Percentiles rank a stretch among this genome's conserved stretches.
Evolutionary conservation across 768 basidiomycete species (phyloP).

Genomic region (Trametes coccinea): DNA sequence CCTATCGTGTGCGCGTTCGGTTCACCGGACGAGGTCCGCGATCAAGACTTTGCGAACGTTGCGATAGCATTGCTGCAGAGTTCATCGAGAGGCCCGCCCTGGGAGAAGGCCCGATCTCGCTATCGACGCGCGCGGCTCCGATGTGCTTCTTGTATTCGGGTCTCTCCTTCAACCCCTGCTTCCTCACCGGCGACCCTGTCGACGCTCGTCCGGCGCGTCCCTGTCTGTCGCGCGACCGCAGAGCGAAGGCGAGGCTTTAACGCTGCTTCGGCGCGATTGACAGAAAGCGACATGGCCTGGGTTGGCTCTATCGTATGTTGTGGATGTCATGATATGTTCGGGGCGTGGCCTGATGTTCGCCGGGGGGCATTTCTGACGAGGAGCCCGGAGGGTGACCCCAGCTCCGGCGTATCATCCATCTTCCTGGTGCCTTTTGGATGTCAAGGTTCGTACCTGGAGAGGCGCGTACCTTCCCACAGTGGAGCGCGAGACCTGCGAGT

Average conservation of each 20-base stretch:
- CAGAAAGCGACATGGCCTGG: background rate
- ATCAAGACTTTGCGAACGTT: slow-evolving; percentile 5
- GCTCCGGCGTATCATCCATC: background rate
- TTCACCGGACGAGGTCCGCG: background rate
- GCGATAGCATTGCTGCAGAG: background rate
- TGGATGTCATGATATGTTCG: too few relatives aligned
- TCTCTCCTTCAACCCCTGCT: background rate
- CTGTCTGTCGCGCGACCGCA: too few relatives aligned
- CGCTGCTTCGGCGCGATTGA: background rate
- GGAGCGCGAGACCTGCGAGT: background rate
- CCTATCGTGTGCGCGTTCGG: background rate
- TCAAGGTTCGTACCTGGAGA: background rate
- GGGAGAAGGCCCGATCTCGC: slow-evolving; percentile 1
- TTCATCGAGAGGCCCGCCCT: background rate
- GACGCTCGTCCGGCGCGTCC: too few relatives aligned
- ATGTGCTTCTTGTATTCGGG: background rate
- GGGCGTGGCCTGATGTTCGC: too few relatives aligned
- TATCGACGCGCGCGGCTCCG: slow-evolving; percentile 2
- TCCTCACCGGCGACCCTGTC: background rate
- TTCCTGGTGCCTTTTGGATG: background rate
- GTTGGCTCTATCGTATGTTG: background rate
- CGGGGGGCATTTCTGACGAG: background rate
- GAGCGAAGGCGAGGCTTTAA: too few relatives aligned
- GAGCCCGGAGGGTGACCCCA: background rate
- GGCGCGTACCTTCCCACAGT: slow-evolving; percentile 1